Conservation (phyloP, 208 protist genomes). For the Trypanosoma theileri region DNA sequence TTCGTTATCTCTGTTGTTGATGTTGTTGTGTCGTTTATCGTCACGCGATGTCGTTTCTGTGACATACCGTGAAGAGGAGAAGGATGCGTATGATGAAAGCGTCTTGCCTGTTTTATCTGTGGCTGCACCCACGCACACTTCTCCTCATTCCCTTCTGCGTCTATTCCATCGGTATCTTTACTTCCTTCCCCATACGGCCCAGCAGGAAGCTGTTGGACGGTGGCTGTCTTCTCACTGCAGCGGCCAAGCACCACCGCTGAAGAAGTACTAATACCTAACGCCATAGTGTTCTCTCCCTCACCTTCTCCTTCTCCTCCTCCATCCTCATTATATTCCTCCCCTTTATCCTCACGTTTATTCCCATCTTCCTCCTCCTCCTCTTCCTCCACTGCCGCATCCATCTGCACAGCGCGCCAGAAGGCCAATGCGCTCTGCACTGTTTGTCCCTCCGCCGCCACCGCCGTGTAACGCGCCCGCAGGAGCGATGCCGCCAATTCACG, state of each 20-base stretch:
- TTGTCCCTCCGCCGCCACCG: conserved; percentile 56
- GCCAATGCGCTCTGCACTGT: conserved; percentile 52
- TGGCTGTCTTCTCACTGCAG: neutral
- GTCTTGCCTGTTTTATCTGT: neutral
- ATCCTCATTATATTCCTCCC: too few species aligned
- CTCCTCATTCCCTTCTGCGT: conserved; percentile 2
- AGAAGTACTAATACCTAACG: neutral
- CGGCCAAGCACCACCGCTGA: conserved; percentile 18
- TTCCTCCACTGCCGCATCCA: conserved; percentile 28
- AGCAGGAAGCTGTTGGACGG: too few species aligned
- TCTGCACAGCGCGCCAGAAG: conserved; percentile 60
- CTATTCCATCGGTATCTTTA: too few species aligned
- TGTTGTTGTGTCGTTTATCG: neutral
- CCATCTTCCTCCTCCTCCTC: neutral
- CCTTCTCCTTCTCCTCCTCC: neutral
- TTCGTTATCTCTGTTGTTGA: neutral
- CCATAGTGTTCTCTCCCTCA: neutral
- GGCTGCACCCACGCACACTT: conserved; percentile 15
- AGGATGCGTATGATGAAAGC: neutral
- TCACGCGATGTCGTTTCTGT: conserved; percentile 7
- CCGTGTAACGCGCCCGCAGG: conserved; percentile 41
- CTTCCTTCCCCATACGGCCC: too few species aligned
- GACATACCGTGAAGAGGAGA: neutral
- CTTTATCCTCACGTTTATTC: neutral
- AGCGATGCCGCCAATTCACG: conserved; percentile 29